Evolutionary conservation across 78 protist species (phyloP).

Genomic region (Dictyostelium citrinum): DNA sequence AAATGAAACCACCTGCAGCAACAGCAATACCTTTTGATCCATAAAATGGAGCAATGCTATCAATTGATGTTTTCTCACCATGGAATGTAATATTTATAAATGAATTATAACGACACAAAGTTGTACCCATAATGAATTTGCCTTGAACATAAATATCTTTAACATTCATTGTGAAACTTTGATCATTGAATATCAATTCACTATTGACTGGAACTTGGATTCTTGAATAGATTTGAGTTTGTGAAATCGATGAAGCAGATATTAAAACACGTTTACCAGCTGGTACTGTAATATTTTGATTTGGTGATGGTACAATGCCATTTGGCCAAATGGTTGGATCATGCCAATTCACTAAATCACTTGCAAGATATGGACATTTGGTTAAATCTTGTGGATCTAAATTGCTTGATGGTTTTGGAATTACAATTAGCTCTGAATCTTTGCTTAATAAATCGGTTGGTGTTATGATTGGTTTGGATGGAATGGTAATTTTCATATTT

Average conservation of each 20-base stretch:
- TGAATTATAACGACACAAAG: slow-evolving; percentile 17
- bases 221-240: slow-evolving; percentile 1
- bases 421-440: neutral
- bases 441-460: neutral
- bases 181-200: slow-evolving; percentile 41
- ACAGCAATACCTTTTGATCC: slow-evolving; percentile 79
- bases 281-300: slow-evolving; percentile 27
- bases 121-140: slow-evolving; percentile 37
- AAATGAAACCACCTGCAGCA: slow-evolving; percentile 7
- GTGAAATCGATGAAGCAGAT: slow-evolving; percentile 26
- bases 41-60: slow-evolving; percentile 1
- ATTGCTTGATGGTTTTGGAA: neutral
- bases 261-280: slow-evolving; percentile 17
- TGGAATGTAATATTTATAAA: slow-evolving; percentile 26
- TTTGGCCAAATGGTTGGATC: slow-evolving; percentile 56
- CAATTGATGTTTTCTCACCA: neutral
- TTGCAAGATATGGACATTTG: slow-evolving; percentile 41
- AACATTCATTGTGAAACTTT: slow-evolving; percentile 6
- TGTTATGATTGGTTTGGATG: neutral
- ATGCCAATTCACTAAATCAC: slow-evolving; percentile 53
- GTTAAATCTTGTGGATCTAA: neutral
- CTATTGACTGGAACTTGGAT: slow-evolving; percentile 23
- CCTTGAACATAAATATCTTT: slow-evolving; percentile 35
- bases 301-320: slow-evolving; percentile 35
- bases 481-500: neutral